Evolutionary conservation across 2,329 filamentous ascomycete genomes (phyloP), one percentile per base, ranked within the genome.

Genomic region (Neurospora sp.): DNA sequence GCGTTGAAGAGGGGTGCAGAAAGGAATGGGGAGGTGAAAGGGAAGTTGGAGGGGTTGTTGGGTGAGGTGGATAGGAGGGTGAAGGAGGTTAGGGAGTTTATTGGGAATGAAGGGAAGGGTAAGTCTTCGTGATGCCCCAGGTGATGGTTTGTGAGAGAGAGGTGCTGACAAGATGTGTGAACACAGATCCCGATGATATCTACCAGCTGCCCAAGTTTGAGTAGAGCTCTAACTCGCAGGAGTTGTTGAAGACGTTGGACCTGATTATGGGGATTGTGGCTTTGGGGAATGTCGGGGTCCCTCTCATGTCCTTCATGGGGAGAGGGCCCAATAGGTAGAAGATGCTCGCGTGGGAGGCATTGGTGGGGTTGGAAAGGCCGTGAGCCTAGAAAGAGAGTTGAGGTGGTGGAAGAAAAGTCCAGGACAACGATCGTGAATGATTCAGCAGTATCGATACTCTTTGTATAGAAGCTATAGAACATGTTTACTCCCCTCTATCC

Each of bases 101-200:
- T 90, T 69, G 71, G 81, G 52, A 77, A 79, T 36, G 78, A 85
- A 57, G 84, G 86, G 4, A 83, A 85, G 74, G 86, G 85, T 87
- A 75, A 78, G 81, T 43, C 37, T 37, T 36, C 33, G 33, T 23
- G 33, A 8, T 17, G n/a, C 36, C 19, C 38, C 10, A 33, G n/a
- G 12, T 12, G 40, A 38, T 6, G 15, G 28, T 33, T 37, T 19
- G 37, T 28, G 37, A 15, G 19, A 19, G 38, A 66, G 11, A n/a
- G 6, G 43, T 62, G 66, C 74, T 74, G 28, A 74, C 69, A 2
- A 8, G 28, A 10, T 46, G 4, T 46, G 3, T 46, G 3, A 23
- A 66, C 17, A 37, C 66, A 84, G 85, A 87, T 79, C 84, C 84
- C 1, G 82, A 84, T 40, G 83, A 82, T 8, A 83, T 82, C 41